phyloP scores from a whole-genome alignment of 495 filamentous ascomycete species.

The Hypoxylon rickii region DNA sequence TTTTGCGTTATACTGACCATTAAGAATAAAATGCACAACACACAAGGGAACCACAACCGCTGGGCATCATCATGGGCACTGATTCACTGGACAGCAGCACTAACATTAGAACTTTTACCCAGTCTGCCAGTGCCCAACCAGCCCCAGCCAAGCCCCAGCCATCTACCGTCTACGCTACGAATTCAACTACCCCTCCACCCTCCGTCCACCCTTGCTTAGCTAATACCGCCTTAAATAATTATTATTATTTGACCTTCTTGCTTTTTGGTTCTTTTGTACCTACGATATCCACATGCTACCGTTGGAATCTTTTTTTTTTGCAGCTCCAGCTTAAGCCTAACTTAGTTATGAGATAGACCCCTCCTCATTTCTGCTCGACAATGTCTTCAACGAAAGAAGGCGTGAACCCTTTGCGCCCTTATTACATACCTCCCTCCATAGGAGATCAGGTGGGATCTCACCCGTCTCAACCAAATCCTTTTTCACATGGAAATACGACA shows the following conservation, averaged over 20 bases:
- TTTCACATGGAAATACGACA: conserved; percentile 51
- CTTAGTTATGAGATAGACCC: neutral
- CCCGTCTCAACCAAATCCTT: conserved; percentile 49
- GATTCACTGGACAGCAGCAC: too few species aligned
- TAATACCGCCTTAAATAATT: conserved; percentile 16
- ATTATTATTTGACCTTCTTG: conserved; percentile 13
- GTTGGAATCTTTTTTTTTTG: neutral
- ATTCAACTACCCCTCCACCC: too few species aligned
- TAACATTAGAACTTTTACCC: too few species aligned
- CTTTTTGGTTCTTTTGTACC: neutral
- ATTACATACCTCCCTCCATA: conserved; percentile 87
- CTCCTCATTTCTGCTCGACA: neutral
- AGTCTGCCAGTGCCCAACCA: too few species aligned
- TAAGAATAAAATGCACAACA: neutral
- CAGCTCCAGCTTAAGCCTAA: neutral
- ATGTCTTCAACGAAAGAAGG: conserved; percentile 57
- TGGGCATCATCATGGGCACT: too few species aligned
- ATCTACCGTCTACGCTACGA: too few species aligned
- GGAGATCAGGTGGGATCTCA: conserved; percentile 56
- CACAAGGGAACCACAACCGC: too few species aligned
- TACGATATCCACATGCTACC: neutral
- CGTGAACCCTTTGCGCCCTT: conserved; percentile 90
- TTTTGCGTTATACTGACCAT: too few species aligned
- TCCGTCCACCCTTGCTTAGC: conserved; percentile 8
- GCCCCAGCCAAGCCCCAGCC: too few species aligned